phyloP scores from a whole-genome alignment of 345 rosid genomes.

The Salix dunnii region DNA sequence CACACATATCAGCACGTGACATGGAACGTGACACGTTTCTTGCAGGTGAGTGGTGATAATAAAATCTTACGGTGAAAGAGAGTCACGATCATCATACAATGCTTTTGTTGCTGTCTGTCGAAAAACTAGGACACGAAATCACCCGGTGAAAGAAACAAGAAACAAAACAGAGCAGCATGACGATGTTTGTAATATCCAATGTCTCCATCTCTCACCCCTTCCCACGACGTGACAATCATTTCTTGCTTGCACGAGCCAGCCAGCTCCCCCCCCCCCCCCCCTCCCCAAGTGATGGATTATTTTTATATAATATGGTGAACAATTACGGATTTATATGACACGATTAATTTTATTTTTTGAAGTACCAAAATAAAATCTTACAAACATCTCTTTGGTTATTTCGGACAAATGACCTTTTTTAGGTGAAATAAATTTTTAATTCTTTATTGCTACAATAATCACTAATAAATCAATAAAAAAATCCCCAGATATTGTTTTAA shows the following conservation, averaged over 20 bases:
- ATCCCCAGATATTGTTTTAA: no score
- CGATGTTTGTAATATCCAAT: neutral
- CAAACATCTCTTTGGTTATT: no score
- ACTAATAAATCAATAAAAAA: no score
- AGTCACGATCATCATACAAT: neutral
- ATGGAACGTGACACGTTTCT: constrained; percentile 5
- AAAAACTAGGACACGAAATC: neutral
- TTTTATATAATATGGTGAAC: no score
- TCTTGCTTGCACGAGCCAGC: constrained; percentile 29
- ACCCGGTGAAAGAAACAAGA: neutral
- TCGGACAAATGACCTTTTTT: no score
- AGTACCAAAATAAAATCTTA: no score
- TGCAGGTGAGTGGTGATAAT: constrained; percentile 26
- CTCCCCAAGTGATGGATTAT: no score
- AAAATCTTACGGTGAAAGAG: neutral
- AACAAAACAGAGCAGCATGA: neutral
- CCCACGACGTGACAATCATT: constrained; percentile 35
- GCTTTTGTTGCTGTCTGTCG: neutral
- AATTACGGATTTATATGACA: no score
- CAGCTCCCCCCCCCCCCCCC: constrained; percentile 30
- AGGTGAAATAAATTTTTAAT: no score
- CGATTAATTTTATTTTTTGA: no score
- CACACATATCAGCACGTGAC: constrained; percentile 20
- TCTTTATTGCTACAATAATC: no score
- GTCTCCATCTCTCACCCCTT: neutral